phyloP scores from a whole-genome alignment of 2,329 filamentous ascomycete genomes.

The Fusarium ambrosium region DNA sequence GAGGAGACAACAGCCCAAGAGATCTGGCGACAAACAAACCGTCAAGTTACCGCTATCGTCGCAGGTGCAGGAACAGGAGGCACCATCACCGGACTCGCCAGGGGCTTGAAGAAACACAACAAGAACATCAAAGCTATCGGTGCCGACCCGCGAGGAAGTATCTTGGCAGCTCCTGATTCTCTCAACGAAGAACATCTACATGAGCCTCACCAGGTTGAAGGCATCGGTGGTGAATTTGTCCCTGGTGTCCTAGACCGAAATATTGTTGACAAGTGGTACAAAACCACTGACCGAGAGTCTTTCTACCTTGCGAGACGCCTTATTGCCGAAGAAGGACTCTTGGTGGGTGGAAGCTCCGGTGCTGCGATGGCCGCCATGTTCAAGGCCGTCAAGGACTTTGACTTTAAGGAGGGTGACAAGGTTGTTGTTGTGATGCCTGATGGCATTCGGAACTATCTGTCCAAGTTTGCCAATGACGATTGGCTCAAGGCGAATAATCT shows the following conservation, averaged over 20 bases:
- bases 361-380: constrained; percentile 87
- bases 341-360: constrained; percentile 92
- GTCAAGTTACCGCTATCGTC: constrained; percentile 83
- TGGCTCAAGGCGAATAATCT: constrained; percentile 88
- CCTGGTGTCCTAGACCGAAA: constrained; percentile 88
- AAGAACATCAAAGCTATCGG: constrained; percentile 86
- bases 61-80: constrained; percentile 95
- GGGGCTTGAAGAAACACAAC: constrained; percentile 88
- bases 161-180: constrained; percentile 85
- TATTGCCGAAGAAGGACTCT: constrained; percentile 91
- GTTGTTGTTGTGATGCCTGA: constrained; percentile 93
- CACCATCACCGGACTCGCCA: constrained; percentile 89
- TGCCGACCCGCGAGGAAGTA: constrained; percentile 90
- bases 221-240: constrained; percentile 98
- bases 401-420: constrained; percentile 82
- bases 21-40: constrained; percentile 90
- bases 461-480: constrained; percentile 97
- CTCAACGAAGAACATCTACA: constrained; percentile 82
- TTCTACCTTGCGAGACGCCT: constrained; percentile 88
- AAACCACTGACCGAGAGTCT: constrained; percentile 91
- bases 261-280: constrained; percentile 92
- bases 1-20: constrained; percentile 87
- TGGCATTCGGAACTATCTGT: constrained; percentile 94
- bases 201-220: constrained; percentile 93
- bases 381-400: constrained; percentile 79